These are phyloP conservation scores for Penstemon eatonii DNA, from an alignment of 257 asterid species.

Conservation along the genomic window DNA sequence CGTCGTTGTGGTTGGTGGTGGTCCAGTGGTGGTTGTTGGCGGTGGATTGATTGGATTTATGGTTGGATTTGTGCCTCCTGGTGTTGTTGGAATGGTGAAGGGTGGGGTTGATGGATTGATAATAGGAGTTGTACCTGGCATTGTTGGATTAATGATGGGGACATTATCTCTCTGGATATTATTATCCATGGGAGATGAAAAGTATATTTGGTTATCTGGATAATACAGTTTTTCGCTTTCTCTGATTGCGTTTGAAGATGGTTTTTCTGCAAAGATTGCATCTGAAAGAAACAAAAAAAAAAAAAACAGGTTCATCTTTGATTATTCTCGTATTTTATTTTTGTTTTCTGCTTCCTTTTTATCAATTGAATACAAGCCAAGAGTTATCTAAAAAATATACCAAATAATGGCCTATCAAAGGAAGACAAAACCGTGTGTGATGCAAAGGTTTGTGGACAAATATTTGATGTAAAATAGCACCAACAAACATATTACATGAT, in stretches of 20 bases:
- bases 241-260: constrained; percentile 37
- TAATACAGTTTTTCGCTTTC: constrained; percentile 39
- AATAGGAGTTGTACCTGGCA: constrained; percentile 55
- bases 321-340: not conserved
- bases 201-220: constrained; percentile 40
- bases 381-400: too few relatives aligned
- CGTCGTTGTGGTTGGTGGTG: constrained; percentile 34
- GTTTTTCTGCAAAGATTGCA: constrained; percentile 40
- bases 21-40: constrained; percentile 38
- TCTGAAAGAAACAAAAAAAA: constrained; percentile 40
- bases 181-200: constrained; percentile 40
- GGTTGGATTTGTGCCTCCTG: constrained; percentile 51
- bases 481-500: too few relatives aligned
- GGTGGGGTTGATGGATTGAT: constrained; percentile 68
- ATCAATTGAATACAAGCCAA: too few relatives aligned
- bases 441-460: too few relatives aligned
- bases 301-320: not conserved
- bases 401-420: too few relatives aligned
- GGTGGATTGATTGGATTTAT: constrained; percentile 41
- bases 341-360: not conserved
- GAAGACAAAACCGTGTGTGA: too few relatives aligned
- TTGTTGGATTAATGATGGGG: not conserved
- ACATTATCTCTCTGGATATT: constrained; percentile 37
- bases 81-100: not conserved
- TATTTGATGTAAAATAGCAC: too few relatives aligned